Evolutionary conservation across 441 rosid genomes (phyloP).

Genomic region (Theobroma grandiflorum): DNA sequence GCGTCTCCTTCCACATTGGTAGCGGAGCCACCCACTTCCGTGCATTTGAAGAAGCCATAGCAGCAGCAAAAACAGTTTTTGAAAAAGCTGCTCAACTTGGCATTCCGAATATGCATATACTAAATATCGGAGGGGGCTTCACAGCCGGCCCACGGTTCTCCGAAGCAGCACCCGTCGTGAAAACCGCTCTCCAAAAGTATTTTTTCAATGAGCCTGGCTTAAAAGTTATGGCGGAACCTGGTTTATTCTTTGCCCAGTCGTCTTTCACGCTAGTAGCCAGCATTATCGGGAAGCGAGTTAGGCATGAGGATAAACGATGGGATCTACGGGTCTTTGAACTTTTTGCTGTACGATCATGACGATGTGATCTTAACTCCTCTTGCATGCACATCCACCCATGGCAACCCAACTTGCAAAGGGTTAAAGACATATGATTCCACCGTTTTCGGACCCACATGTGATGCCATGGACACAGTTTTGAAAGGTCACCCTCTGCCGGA

Average conservation of each 20-base stretch:
- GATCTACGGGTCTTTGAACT: constrained; percentile 42
- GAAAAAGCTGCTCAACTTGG: constrained; percentile 32
- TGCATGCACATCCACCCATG: constrained; percentile 29
- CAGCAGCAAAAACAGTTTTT: constrained; percentile 35
- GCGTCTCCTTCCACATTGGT: constrained; percentile 47
- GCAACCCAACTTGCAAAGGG: constrained; percentile 34
- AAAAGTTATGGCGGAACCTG: too few species aligned
- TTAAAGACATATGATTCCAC: constrained; percentile 29
- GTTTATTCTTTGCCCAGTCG: constrained; percentile 16
- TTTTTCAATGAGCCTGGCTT: too few species aligned
- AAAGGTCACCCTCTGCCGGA: constrained; percentile 40
- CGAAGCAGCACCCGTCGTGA: too few species aligned
- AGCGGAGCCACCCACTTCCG: constrained; percentile 28
- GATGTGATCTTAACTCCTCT: constrained; percentile 37
- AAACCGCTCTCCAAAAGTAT: too few species aligned
- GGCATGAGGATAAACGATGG: constrained; percentile 52
- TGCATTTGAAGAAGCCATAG: constrained; percentile 38
- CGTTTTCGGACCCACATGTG: constrained; percentile 51
- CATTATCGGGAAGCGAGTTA: constrained; percentile 43
- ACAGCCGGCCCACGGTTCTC: constrained; percentile 11
- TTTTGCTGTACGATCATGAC: constrained; percentile 24
- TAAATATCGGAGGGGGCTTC: constrained; percentile 49
- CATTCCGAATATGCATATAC: constrained; percentile 29
- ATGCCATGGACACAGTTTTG: constrained; percentile 38
- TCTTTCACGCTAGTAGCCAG: constrained; percentile 36